These are phyloP conservation scores for Euptelea pleiosperma DNA, from an alignment of 164 flowering plant genomes.

Conservation along the genomic window DNA sequence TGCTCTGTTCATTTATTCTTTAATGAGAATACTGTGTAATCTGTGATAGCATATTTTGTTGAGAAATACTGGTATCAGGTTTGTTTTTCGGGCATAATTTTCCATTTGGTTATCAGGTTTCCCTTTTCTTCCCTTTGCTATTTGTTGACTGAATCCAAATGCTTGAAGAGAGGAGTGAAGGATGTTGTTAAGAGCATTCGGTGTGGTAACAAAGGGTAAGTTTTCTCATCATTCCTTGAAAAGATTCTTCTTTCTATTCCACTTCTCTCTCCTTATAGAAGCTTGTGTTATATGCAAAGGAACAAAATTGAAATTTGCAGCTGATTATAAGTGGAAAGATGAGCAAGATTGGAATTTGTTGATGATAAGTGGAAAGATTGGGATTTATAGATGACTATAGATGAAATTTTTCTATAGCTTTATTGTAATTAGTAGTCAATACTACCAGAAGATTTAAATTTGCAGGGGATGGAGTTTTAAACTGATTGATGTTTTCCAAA, in stretches of 20 bases:
- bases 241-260: neutral
- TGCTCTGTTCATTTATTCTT: too few relatives aligned
- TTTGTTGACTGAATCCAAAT: slow-evolving; percentile 58
- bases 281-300: neutral
- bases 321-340: too few relatives aligned
- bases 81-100: neutral
- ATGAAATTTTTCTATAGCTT: neutral
- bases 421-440: too few relatives aligned
- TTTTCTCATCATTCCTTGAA: neutral
- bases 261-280: neutral
- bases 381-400: too few relatives aligned
- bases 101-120: neutral
- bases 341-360: too few relatives aligned
- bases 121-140: neutral
- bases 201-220: slow-evolving; percentile 85
- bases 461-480: too few relatives aligned
- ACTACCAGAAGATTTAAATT: too few relatives aligned
- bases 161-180: slow-evolving; percentile 93
- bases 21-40: too few relatives aligned
- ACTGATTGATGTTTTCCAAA: too few relatives aligned
- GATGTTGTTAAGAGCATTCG: slow-evolving; percentile 93
- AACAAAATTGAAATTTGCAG: neutral
- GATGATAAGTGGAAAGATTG: too few relatives aligned
- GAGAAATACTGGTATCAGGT: too few relatives aligned
- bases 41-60: too few relatives aligned